Base-by-base conservation (phyloP, 257 asterid genomes). In the Solanum pimpinellifolium region DNA sequence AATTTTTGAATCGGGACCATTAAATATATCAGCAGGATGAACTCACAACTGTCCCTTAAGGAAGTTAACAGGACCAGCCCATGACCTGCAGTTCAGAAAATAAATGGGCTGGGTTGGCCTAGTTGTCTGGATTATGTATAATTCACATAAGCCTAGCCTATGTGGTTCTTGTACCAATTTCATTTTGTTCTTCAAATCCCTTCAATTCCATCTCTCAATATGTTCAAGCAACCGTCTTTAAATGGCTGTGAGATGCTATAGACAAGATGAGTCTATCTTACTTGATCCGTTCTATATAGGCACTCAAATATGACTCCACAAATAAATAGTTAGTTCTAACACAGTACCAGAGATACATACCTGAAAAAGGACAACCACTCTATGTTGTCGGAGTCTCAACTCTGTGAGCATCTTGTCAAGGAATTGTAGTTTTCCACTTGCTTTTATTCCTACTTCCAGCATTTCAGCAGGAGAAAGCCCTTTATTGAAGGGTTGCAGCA, bases 381-480 rank as follows among this genome's bases (percentile, higher is more conserved):
- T 91, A 86, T 92, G 91, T 56, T 93, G 94, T 70, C 80, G 95
- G 85, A 76, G 46, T 90, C 89, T 90, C 68, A 93, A 89, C 91
- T 94, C 98, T 21, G 91, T 44, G 20, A 97, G 98, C 90, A 95
- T 95, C 90, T 49, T 78, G 87, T 95, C 94, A 87, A 97, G 96
- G 89, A 94, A 93, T 83, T 91, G 93, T 69, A 97, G 83, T 91
- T 97, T 97, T 84, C 98, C 99, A 91, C 99, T 93, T 81, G 96
- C 96, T 92, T 92, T 91, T 88, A 95, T 92, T 47, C 95, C 99
- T 88, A 91, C 84, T 70, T 95, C 95, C 92, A 93, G 89, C 70
- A 90, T 66, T 86, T 92, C 95, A 20, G 87, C 73, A 76, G 87
- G 88, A 74, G 91, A 87, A 88, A 92, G 91, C 87, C 91, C 91